Base-by-base conservation (phyloP, 768 basidiomycete genomes). In the Phylloporus sp. region DNA sequence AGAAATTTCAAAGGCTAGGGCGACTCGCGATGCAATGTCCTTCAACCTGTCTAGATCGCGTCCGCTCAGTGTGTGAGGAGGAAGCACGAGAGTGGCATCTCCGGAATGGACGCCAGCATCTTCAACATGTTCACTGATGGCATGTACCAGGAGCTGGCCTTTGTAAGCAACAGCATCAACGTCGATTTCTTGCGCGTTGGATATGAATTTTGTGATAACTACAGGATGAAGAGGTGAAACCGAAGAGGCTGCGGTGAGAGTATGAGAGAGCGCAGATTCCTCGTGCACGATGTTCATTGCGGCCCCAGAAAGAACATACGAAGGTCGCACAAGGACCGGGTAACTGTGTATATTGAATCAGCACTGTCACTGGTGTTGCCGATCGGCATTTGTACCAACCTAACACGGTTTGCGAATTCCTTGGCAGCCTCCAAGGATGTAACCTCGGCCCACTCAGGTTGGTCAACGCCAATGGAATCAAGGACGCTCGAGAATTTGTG, bases 251-350 rank as follows among this genome's bases (percentile, higher is more conserved):
- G 93, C 93, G n/a, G 94, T 94, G 42, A 99, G 84, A 59, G 91
- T 95, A 71, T 95, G 86, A 58, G 95, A 88, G 32, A 99, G 79
- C 15, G 82, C 74, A 12, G 90, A 79, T 68, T 95, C 93, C 66
- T 97, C 92, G 66, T 88, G 88, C 20, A 98, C 92, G 35, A 98
- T 95, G 70, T 97, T 99, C 97, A 99, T 99, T 15, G 97, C 97
- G 39, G 97, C 95, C 45, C 97, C 97, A 9, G 97, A 99, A 23
- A 98, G 84, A 39, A 98, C 95, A 70, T 98, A 98, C 0, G 95
- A 98, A 4, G 97, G 97, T 36, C 97, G 92, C 63, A 99, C 93
- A 47, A 99, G 87, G 56, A 98, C 95, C 6, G 97, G 97, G 70
- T 98, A 98, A 46, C 91, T 90, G n/a, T 4, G 34, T 4, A 39